Conservation (phyloP, 305 asterid genomes). For the Fraxinus latifolia region DNA sequence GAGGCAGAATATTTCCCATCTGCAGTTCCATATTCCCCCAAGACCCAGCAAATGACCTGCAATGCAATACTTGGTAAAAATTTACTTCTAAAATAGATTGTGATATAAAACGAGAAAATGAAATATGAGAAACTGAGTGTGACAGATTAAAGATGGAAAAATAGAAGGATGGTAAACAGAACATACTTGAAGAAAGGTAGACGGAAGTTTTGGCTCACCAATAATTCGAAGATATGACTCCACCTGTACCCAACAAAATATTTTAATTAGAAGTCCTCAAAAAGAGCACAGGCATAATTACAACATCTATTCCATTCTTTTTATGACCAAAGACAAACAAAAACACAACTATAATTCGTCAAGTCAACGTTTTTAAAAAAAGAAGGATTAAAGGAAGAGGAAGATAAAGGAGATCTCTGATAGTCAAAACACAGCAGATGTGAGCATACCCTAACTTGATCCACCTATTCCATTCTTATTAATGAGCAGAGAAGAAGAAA, state of each 20-base stretch:
- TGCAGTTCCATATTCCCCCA: conserved; percentile 95
- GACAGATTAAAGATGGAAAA: neutral
- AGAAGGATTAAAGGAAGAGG: neutral
- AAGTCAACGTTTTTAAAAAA: neutral
- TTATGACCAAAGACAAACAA: neutral
- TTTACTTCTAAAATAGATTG: neutral
- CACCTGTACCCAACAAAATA: conserved; percentile 58
- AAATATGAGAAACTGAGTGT: neutral
- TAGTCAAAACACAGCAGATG: neutral
- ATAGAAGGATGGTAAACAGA: conserved; percentile 9
- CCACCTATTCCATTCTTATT: neutral
- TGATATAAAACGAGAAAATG: neutral
- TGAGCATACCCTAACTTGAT: neutral
- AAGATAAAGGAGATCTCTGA: neutral
- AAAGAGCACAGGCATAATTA: conserved; percentile 25
- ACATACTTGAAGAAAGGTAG: conserved; percentile 89
- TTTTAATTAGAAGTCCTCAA: conserved; percentile 23
- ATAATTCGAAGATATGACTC: conserved; percentile 81
- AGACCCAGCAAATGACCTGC: conserved; percentile 97
- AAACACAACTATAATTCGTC: neutral
- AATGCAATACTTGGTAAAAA: conserved; percentile 1
- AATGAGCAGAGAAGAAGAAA: neutral
- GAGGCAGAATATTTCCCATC: conserved; percentile 92
- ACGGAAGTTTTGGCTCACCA: conserved; percentile 97
- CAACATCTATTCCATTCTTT: neutral